Evolutionary conservation across 1,139 yeast species (phyloP).

Genomic region (Suhomyces guaymorum): DNA sequence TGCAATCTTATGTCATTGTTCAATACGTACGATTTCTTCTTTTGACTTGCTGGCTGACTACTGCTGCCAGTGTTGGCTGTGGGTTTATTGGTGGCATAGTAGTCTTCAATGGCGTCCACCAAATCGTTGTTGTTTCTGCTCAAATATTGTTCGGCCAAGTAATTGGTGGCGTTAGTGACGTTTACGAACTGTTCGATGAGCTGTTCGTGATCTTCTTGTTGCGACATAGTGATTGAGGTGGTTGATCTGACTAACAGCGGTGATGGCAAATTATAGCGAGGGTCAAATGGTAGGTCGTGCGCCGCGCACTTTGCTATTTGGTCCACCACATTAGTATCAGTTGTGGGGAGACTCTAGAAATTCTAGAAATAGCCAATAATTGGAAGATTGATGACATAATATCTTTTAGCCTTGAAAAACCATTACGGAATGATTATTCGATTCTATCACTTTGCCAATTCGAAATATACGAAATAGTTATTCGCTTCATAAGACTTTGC

Average conservation of each 20-base stretch:
- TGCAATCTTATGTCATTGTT: too few species aligned
- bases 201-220: slow-evolving; percentile 20
- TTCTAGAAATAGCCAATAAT: too few species aligned
- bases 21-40: slow-evolving; percentile 9
- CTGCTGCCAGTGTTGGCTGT: slow-evolving; percentile 1
- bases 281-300: slow-evolving; percentile 4
- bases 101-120: slow-evolving; percentile 46
- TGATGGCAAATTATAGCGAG: slow-evolving; percentile 14
- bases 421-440: too few species aligned
- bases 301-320: not conserved
- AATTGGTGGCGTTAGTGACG: slow-evolving; percentile 39
- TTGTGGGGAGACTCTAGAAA: not conserved
- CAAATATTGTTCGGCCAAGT: slow-evolving; percentile 47
- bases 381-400: too few species aligned
- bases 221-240: too few species aligned
- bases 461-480: not conserved
- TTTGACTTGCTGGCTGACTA: slow-evolving; percentile 2
- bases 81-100: slow-evolving; percentile 27
- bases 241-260: too few species aligned
- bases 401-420: too few species aligned
- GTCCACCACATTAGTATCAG: too few species aligned
- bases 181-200: slow-evolving; percentile 54
- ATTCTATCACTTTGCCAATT: too few species aligned
- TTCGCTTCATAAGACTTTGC: too few species aligned
- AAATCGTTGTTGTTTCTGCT: slow-evolving; percentile 39